A percentile compares a stretch with the other conserved stretches of the same genome.
phyloP scores from a whole-genome alignment of 768 basidiomycete genomes.

The Suillus decipiens region DNA sequence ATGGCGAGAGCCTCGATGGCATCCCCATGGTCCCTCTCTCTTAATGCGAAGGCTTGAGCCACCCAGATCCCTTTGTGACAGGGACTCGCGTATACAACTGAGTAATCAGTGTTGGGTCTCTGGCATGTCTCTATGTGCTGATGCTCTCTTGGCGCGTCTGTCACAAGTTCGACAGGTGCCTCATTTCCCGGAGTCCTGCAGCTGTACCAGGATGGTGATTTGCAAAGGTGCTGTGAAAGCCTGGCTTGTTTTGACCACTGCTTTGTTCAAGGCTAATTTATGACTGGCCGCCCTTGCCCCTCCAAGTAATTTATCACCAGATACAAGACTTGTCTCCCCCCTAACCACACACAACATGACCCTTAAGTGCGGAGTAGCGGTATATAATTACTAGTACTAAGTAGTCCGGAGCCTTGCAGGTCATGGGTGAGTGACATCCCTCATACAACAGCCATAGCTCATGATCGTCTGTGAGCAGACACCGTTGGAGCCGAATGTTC shows the following conservation, averaged over 20 bases:
- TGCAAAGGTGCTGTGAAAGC: background rate
- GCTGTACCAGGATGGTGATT: background rate
- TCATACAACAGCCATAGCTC: too few relatives aligned
- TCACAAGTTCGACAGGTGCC: background rate
- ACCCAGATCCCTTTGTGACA: background rate
- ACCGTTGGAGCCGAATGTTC: too few relatives aligned
- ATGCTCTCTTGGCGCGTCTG: background rate
- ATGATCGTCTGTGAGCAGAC: too few relatives aligned
- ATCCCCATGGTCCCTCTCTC: constrained; percentile 1
- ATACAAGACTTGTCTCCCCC: background rate
- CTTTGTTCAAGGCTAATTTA: background rate
- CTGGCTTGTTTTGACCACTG: background rate
- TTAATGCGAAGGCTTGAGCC: background rate
- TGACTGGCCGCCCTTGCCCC: background rate
- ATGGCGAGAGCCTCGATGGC: background rate
- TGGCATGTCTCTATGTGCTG: background rate
- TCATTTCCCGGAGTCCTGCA: background rate
- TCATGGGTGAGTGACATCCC: constrained; percentile 29
- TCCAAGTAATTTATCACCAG: background rate
- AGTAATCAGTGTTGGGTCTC: background rate
- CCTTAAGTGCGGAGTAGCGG: background rate
- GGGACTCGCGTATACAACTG: background rate
- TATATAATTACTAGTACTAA: background rate
- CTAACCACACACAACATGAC: background rate
- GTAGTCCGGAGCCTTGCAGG: background rate